Conservation (phyloP, 1,284 basidiomycete genomes). For the Exobasidium cylindrosporum region DNA sequence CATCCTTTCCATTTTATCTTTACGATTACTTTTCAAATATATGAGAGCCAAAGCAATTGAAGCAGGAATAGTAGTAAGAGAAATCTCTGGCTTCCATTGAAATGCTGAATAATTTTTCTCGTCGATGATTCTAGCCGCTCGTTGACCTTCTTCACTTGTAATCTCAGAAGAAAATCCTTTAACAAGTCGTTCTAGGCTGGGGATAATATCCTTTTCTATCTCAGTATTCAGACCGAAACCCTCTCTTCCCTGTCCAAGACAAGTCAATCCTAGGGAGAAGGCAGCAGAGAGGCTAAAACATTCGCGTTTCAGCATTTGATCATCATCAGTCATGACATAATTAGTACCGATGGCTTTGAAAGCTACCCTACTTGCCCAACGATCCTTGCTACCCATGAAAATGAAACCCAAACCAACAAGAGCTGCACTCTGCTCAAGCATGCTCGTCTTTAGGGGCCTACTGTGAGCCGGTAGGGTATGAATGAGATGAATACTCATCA, state of each 20-base stretch:
- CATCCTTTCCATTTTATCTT: constrained; percentile 79
- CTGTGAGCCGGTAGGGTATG: constrained; percentile 82
- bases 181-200: constrained; percentile 12
- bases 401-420: constrained; percentile 84
- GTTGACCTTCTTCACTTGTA: background rate
- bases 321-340: constrained; percentile 73
- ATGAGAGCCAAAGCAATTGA: constrained; percentile 85
- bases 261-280: constrained; percentile 92
- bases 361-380: constrained; percentile 87
- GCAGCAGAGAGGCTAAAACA: constrained; percentile 86
- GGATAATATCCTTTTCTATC: constrained; percentile 29
- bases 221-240: constrained; percentile 35
- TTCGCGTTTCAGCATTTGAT: constrained; percentile 62
- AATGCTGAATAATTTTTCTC: constrained; percentile 5
- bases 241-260: constrained; percentile 66
- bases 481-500: constrained; percentile 87
- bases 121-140: background rate
- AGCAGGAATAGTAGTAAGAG: constrained; percentile 68
- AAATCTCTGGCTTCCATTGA: constrained; percentile 10
- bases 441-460: constrained; percentile 82
- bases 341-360: constrained; percentile 76
- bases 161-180: background rate
- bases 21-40: constrained; percentile 79
- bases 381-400: constrained; percentile 80
- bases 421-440: constrained; percentile 85